Base-by-base conservation (phyloP, 148 eudicot genomes). In the Drosera capensis region DNA sequence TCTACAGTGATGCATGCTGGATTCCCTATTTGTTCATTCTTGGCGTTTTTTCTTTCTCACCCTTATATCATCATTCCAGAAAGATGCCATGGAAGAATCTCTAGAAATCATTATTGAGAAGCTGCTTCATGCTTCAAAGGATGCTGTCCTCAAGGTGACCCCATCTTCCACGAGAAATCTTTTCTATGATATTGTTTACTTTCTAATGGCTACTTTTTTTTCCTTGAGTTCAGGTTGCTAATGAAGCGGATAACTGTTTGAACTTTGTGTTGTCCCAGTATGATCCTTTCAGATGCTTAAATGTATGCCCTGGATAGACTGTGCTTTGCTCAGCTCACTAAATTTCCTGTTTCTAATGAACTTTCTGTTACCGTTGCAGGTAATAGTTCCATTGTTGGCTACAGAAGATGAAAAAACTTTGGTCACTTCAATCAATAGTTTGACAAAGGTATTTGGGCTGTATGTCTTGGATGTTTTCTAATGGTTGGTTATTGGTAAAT, bases 391-490 rank as follows among this genome's bases (percentile, higher is more conserved):
- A 58, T 62, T 80, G 55, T 60, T 90, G 55, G 74, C 71, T 35
- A 69, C 85, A 5, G 97, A 80, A 34, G 93, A 90, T 51, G 95
- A 90, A 56, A 90, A 74, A 71, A 80, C 85, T 68, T 87, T 90
- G 31, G 93, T 90, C 48, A 72, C 93, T 35, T 75, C 69, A 73
- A 70, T 90, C 48, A 90, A 84, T 71, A 73, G 82, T 60, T 62
- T 90, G 55, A 90, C 99, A 49, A 90, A 90, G 99, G 99, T 90
- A 28, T 28, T 3, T 28, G 4, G 31, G 4, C 31, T 28, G 2
- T 11, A 4, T 34, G 38, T 9, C 14, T 34, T 28, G 38, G 6
- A 34, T n/a, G 5, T 34, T 34, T 11, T 2, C 13, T 9, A 5
- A 11, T 34, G 38, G n/a, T 34, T n/a, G n/a, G n/a, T n/a, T n/a